Evolutionary conservation across 345 rosid genomes (phyloP).

Genomic region (sweet orange (Citrus sinensis)): DNA sequence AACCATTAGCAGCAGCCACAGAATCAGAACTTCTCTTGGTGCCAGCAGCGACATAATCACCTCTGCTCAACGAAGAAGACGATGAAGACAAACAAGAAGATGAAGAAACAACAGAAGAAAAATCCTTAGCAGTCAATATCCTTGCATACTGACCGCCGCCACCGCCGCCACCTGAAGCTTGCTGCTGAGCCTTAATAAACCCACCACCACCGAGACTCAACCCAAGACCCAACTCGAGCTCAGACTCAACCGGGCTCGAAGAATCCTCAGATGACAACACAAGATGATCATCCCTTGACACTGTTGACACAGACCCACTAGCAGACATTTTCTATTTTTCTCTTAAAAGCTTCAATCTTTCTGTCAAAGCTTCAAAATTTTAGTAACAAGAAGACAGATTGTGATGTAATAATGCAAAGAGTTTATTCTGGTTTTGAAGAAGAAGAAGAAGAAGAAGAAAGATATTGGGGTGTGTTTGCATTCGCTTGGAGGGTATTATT

Average conservation of each 20-base stretch:
- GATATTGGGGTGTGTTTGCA: background rate
- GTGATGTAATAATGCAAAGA: slow-evolving; percentile 1
- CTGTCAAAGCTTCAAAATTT: background rate
- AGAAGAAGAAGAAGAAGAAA: slow-evolving; percentile 13
- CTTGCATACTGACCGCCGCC: slow-evolving; percentile 35
- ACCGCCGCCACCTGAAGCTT: slow-evolving; percentile 9
- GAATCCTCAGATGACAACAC: slow-evolving; percentile 77
- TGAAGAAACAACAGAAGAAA: slow-evolving; percentile 33
- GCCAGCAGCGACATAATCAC: slow-evolving; percentile 45
- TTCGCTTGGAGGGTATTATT: slow-evolving; percentile 1
- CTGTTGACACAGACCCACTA: slow-evolving; percentile 43
- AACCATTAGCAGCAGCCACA: slow-evolving; percentile 40
- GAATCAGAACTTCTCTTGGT: slow-evolving; percentile 71
- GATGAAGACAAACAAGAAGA: slow-evolving; percentile 42
- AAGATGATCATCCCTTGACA: slow-evolving; percentile 50
- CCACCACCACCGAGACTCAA: slow-evolving; percentile 44
- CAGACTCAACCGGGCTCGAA: slow-evolving; percentile 57
- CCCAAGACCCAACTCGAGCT: slow-evolving; percentile 61
- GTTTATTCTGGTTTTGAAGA: background rate
- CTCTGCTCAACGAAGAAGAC: slow-evolving; percentile 49
- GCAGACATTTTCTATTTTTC: slow-evolving; percentile 19
- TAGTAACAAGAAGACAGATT: slow-evolving; percentile 6
- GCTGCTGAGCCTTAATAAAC: slow-evolving; percentile 11
- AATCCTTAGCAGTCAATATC: slow-evolving; percentile 54
- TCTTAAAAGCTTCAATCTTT: background rate